Evolutionary conservation across 306 rosid genomes (phyloP).

Genomic region (Lithocarpus polystachyus): DNA sequence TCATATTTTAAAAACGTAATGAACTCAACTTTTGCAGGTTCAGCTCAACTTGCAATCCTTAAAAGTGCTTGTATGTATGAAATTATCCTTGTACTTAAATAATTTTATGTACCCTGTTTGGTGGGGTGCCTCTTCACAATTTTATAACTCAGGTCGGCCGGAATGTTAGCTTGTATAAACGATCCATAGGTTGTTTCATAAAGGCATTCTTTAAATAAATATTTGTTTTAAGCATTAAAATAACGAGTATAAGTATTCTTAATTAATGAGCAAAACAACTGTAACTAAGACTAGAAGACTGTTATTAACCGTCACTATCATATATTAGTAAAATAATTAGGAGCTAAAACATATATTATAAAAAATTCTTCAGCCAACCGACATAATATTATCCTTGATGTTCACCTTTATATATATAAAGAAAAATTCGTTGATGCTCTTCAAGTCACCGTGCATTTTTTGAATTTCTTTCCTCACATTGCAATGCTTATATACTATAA

Average conservation of each 20-base stretch:
- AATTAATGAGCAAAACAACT: neutral
- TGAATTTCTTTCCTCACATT: neutral
- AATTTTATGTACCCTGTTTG: neutral
- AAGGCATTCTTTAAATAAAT: neutral
- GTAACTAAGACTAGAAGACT: conserved; percentile 1
- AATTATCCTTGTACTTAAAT: neutral
- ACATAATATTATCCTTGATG: conserved; percentile 21
- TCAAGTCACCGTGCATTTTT: conserved; percentile 14
- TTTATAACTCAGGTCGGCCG: neutral
- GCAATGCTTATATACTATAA: neutral
- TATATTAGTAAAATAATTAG: conserved; percentile 11
- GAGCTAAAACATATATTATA: conserved; percentile 5
- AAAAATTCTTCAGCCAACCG: conserved; percentile 4
- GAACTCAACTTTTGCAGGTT: too few relatives aligned
- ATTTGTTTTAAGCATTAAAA: neutral
- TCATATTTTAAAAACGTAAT: too few relatives aligned
- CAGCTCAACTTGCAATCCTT: too few relatives aligned
- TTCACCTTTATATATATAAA: neutral
- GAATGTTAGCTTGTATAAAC: neutral
- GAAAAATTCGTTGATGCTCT: conserved; percentile 15
- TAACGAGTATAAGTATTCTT: neutral
- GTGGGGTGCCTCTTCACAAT: neutral
- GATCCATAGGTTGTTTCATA: neutral
- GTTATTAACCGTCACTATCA: conserved; percentile 26
- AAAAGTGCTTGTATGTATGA: too few relatives aligned